Evolutionary conservation across 768 basidiomycete species (phyloP).

Genomic region (Termitomyces sp.): DNA sequence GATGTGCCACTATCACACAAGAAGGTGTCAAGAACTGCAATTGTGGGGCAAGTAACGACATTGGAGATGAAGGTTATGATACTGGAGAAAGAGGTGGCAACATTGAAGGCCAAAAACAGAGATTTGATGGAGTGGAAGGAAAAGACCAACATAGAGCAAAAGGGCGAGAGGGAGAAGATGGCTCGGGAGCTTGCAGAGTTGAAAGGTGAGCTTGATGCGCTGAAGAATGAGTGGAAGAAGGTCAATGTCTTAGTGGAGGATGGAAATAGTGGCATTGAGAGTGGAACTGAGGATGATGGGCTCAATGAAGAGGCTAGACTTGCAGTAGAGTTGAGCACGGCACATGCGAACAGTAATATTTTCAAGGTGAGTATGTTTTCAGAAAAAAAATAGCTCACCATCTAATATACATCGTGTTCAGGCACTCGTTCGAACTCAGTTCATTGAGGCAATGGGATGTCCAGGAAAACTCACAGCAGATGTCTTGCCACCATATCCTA

Average conservation of each 20-base stretch:
- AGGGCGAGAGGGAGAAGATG: background rate
- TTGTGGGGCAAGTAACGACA: background rate
- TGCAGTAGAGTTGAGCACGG: background rate
- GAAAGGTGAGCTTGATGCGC: background rate
- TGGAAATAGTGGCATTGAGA: background rate
- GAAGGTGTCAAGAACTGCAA: background rate
- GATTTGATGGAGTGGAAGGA: background rate
- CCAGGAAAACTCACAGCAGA: background rate
- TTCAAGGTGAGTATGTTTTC: background rate
- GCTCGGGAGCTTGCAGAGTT: too few relatives aligned
- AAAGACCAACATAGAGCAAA: background rate
- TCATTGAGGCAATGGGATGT: background rate
- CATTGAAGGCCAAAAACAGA: background rate
- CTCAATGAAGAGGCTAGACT: background rate
- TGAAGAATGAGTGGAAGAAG: too few relatives aligned
- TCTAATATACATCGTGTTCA: background rate
- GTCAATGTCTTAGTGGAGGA: background rate
- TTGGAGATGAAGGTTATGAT: background rate
- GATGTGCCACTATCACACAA: background rate
- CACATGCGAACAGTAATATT: background rate
- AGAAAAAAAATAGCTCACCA: background rate
- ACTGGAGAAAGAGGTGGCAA: background rate
- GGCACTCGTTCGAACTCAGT: background rate
- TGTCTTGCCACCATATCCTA: background rate
- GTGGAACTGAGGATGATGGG: too few relatives aligned